Conservation (phyloP, 2,329 filamentous ascomycete species). For the Colletotrichum karsti region DNA sequence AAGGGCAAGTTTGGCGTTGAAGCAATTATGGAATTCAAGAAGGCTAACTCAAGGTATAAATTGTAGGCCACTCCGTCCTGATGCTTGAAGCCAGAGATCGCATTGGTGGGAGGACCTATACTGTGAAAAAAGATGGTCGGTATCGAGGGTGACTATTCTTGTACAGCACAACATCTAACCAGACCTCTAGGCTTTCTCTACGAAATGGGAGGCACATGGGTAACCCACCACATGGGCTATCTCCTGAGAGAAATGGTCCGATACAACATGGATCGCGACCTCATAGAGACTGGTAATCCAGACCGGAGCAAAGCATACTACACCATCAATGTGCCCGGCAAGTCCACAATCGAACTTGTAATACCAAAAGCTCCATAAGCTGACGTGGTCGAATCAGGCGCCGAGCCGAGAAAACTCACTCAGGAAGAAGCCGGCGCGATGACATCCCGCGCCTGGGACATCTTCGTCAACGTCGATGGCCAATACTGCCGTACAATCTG, state of each 20-base stretch:
- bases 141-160: background rate
- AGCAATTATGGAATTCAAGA: too few species aligned
- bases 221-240: constrained; percentile 49
- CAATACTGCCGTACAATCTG: constrained; percentile 32
- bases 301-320: constrained; percentile 20
- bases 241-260: constrained; percentile 53
- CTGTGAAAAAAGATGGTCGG: constrained; percentile 41
- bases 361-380: background rate
- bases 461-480: constrained; percentile 39
- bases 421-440: constrained; percentile 38
- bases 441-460: constrained; percentile 32
- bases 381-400: constrained; percentile 3
- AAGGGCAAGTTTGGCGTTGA: background rate
- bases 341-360: background rate
- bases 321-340: constrained; percentile 15
- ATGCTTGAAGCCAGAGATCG: constrained; percentile 50
- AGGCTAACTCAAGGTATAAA: too few species aligned
- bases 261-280: constrained; percentile 47
- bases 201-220: constrained; percentile 54
- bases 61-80: constrained; percentile 36
- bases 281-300: background rate
- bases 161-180: background rate
- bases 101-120: constrained; percentile 51
- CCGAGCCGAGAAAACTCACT: constrained; percentile 30
- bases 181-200: constrained; percentile 36